Evolutionary conservation across 768 basidiomycete genomes (phyloP).

Genomic region (Naematelia encephala): DNA sequence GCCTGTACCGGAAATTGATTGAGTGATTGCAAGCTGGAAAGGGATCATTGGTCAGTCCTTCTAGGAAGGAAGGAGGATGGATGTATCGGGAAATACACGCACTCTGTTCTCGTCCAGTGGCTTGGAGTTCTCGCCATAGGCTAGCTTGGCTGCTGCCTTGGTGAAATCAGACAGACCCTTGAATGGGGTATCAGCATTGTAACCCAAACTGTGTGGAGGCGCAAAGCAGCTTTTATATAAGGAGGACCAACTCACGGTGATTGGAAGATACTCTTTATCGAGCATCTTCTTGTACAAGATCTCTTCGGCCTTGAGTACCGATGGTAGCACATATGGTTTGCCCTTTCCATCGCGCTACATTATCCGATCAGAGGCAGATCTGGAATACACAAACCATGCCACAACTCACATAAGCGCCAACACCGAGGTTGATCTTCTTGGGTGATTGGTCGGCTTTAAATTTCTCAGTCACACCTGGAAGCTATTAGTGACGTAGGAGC

Average conservation of each 20-base stretch:
- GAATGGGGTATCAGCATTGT: background rate
- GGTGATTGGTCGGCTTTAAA: slow-evolving; percentile 93
- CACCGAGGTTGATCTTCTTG: slow-evolving; percentile 95
- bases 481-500: background rate
- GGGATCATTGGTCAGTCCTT: background rate
- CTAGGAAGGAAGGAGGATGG: background rate
- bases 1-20: slow-evolving; percentile 96
- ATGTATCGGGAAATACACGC: slow-evolving; percentile 46
- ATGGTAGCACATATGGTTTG: slow-evolving; percentile 87
- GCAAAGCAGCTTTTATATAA: too few relatives aligned
- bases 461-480: slow-evolving; percentile 68
- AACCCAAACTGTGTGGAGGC: too few relatives aligned
- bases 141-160: slow-evolving; percentile 78
- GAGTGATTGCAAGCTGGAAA: slow-evolving; percentile 72
- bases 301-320: slow-evolving; percentile 75
- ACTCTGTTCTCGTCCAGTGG: slow-evolving; percentile 65
- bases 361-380: background rate
- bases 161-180: slow-evolving; percentile 78
- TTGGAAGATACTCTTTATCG: slow-evolving; percentile 97
- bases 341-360: slow-evolving; percentile 74
- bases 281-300: slow-evolving; percentile 62
- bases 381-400: slow-evolving; percentile 3
- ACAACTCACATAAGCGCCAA: slow-evolving; percentile 58
- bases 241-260: slow-evolving; percentile 56
- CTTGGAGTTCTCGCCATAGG: slow-evolving; percentile 73